Evolutionary conservation across 75 land plant genomes (phyloP).

Genomic region (Adiantum capillusveneris): DNA sequence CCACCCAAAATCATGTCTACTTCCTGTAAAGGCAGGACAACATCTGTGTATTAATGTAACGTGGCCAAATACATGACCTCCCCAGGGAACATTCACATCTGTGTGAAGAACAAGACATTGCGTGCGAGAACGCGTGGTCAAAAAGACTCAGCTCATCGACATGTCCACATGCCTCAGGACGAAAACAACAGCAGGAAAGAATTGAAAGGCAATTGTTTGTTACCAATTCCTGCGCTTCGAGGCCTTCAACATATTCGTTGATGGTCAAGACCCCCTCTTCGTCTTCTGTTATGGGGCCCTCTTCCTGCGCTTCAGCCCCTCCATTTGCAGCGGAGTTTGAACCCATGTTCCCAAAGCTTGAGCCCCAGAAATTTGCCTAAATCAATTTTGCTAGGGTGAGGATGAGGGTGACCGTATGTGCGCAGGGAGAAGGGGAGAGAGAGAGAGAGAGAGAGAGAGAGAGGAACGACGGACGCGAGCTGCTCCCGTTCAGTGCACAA

Average conservation of each 20-base stretch:
- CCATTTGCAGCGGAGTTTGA: too few species aligned
- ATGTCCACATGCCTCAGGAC: neutral
- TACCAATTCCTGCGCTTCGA: slow-evolving; percentile 85
- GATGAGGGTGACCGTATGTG: too few species aligned
- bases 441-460: too few species aligned
- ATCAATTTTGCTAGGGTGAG: too few species aligned
- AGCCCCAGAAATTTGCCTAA: too few species aligned
- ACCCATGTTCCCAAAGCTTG: too few species aligned
- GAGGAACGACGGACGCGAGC: too few species aligned
- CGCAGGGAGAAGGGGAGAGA: too few species aligned
- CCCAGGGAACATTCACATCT: neutral
- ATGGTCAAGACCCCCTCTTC: slow-evolving; percentile 50
- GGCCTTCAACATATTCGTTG: slow-evolving; percentile 52
- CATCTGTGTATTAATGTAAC: neutral
- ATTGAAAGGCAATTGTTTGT: neutral
- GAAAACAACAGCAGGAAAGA: neutral
- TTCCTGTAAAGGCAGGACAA: slow-evolving; percentile 34
- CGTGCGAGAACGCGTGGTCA: too few species aligned
- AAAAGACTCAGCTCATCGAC: neutral
- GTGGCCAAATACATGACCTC: neutral
- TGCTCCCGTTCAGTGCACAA: too few species aligned
- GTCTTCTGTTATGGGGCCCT: neutral
- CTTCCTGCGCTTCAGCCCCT: neutral
- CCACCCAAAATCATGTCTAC: slow-evolving; percentile 96
- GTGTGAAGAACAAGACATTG: neutral